Conservation (phyloP, 257 asterid genomes). For the Plantago ovata region DNA sequence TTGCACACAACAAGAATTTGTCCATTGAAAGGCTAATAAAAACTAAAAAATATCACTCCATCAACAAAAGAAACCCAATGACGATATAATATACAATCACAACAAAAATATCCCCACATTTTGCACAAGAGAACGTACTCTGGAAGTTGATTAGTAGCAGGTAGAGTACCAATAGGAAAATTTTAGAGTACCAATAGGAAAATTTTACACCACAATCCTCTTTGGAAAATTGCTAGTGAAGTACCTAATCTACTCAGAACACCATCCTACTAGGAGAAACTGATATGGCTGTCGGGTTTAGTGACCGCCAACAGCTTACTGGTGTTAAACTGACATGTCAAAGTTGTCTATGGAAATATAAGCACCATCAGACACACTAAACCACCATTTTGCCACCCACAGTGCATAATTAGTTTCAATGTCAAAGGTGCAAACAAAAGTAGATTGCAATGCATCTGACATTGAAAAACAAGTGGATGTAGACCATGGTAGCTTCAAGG, state of each 20-base stretch:
- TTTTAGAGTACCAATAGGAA: background rate
- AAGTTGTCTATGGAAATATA: background rate
- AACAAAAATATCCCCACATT: conserved; percentile 9
- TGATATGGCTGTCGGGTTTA: conserved; percentile 1
- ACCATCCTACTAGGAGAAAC: background rate
- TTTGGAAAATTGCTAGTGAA: background rate
- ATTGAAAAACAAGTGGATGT: too few species aligned
- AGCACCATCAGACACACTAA: background rate
- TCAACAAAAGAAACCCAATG: background rate
- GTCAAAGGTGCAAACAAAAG: background rate
- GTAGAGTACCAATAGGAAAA: background rate
- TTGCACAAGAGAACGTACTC: background rate
- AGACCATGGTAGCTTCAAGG: too few species aligned
- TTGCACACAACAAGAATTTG: conserved; percentile 16
- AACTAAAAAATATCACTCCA: conserved; percentile 5
- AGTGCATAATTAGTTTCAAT: background rate
- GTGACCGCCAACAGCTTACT: background rate
- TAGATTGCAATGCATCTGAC: too few species aligned
- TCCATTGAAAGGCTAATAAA: background rate
- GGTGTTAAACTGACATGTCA: background rate
- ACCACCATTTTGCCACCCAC: background rate
- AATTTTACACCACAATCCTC: background rate
- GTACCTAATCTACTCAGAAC: conserved; percentile 3
- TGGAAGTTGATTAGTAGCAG: background rate
- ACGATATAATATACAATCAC: conserved; percentile 5